Evolutionary conservation across 768 basidiomycete genomes (phyloP).

Genomic region (Phylloporus arenicola): DNA sequence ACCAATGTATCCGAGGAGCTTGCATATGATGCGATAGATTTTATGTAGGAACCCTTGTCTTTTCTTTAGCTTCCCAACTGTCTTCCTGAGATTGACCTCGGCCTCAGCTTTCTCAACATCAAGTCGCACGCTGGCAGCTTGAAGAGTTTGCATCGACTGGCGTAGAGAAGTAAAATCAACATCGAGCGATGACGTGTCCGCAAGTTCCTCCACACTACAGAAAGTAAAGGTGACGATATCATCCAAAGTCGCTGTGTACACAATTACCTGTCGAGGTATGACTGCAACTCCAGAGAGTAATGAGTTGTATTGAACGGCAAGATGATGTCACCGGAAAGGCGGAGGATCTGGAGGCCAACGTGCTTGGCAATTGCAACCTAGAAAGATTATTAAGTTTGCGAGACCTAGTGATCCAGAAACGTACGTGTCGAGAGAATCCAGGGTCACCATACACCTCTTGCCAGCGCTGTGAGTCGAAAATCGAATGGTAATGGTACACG

Average conservation of each 20-base stretch:
- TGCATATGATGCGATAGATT: constrained; percentile 27
- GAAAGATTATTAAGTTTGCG: neutral
- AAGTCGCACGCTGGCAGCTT: constrained; percentile 46
- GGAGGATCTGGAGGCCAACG: constrained; percentile 58
- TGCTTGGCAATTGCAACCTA: constrained; percentile 65
- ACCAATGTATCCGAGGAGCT: constrained; percentile 31
- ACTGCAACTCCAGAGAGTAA: constrained; percentile 58
- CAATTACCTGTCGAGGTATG: constrained; percentile 56
- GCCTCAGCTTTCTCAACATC: constrained; percentile 56
- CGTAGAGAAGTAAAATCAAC: constrained; percentile 43
- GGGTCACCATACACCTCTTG: constrained; percentile 74
- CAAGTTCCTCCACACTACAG: constrained; percentile 28
- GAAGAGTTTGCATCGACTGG: constrained; percentile 43
- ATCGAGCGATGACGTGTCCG: constrained; percentile 36
- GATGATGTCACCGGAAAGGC: constrained; percentile 57
- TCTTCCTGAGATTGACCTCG: constrained; percentile 44
- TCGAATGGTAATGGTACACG: constrained; percentile 70
- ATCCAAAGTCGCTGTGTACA: constrained; percentile 23
- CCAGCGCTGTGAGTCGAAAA: constrained; percentile 71
- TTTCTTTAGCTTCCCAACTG: constrained; percentile 38
- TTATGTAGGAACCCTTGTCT: constrained; percentile 19
- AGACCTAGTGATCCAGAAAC: constrained; percentile 16
- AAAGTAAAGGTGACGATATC: neutral
- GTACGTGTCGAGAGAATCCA: constrained; percentile 68
- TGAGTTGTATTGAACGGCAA: constrained; percentile 78